Conservation (phyloP, 2,329 filamentous ascomycete species). For the Botrytis aclada region DNA sequence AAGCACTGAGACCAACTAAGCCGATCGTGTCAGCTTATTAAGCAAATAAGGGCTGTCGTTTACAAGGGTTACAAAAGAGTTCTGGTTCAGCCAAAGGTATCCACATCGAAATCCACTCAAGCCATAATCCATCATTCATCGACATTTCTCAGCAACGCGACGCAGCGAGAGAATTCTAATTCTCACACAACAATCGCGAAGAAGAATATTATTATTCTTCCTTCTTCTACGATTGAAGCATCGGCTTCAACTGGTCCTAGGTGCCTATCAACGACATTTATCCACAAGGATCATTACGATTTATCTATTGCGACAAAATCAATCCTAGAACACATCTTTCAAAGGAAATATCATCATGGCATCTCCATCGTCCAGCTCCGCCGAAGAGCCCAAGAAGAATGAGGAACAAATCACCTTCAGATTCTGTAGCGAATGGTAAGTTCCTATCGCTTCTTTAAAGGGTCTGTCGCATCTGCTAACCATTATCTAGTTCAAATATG, state of each 20-base stretch:
- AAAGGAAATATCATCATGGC: constrained; percentile 46
- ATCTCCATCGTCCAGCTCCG: constrained; percentile 51
- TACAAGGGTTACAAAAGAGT: background rate
- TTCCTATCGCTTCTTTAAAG: constrained; percentile 19
- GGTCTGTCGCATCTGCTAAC: constrained; percentile 27
- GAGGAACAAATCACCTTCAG: constrained; percentile 88
- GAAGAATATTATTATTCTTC: background rate
- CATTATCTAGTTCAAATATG: constrained; percentile 74
- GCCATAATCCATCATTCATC: constrained; percentile 14
- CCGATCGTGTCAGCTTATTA: too few relatives aligned
- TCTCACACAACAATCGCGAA: background rate
- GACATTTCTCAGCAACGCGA: constrained; percentile 12
- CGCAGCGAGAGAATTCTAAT: background rate
- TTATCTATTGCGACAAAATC: background rate
- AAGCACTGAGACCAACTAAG: too few relatives aligned
- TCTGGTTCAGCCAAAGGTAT: background rate
- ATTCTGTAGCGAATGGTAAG: constrained; percentile 94
- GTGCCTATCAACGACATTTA: background rate
- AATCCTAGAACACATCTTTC: background rate
- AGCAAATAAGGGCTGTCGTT: background rate
- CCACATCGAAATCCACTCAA: constrained; percentile 11
- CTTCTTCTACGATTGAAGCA: background rate
- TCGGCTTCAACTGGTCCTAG: background rate
- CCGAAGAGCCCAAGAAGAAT: constrained; percentile 46
- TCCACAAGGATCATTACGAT: background rate